Percentiles rank a stretch among this genome's conserved stretches.
These are phyloP conservation scores for Starmerella vitae DNA, from an alignment of 805 yeast species.

Conservation along the genomic window DNA sequence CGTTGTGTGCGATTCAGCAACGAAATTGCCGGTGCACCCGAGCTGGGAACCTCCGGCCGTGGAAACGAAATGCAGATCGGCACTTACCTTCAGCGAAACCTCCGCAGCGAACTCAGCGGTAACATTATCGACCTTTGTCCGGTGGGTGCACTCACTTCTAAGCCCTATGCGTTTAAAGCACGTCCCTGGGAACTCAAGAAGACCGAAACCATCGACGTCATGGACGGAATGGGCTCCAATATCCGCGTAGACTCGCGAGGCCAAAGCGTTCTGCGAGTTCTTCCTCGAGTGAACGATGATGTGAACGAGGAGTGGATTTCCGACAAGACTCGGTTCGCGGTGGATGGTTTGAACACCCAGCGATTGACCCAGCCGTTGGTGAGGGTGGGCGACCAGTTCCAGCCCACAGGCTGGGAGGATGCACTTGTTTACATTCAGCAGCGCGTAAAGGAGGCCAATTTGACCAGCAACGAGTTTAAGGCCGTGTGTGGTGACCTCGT, in stretches of 20 bases:
- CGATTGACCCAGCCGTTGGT: constrained; percentile 70
- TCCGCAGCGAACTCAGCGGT: constrained; percentile 75
- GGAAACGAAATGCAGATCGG: constrained; percentile 90
- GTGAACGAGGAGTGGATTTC: constrained; percentile 86
- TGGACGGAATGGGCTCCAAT: constrained; percentile 72
- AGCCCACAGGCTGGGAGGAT: constrained; percentile 75
- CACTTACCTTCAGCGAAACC: constrained; percentile 71
- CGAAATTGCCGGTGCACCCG: constrained; percentile 88
- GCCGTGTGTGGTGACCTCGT: constrained; percentile 70
- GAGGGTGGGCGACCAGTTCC: constrained; percentile 54
- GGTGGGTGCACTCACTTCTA: constrained; percentile 80
- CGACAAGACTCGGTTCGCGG: constrained; percentile 74
- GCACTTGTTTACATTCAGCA: constrained; percentile 58
- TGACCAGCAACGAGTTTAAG: constrained; percentile 58
- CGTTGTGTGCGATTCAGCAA: constrained; percentile 81
- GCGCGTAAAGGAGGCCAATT: constrained; percentile 42
- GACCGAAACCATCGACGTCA: constrained; percentile 73
- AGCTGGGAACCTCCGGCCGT: constrained; percentile 77
- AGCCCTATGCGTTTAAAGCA: constrained; percentile 85
- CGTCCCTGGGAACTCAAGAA: constrained; percentile 89
- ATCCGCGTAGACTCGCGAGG: constrained; percentile 80
- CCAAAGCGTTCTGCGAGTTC: constrained; percentile 70
- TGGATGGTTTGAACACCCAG: constrained; percentile 76
- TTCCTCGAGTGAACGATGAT: constrained; percentile 76
- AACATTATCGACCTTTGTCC: constrained; percentile 81